phyloP scores from a whole-genome alignment of 202 grass and related monocot species.

The Cymbopogon flexuosus region DNA sequence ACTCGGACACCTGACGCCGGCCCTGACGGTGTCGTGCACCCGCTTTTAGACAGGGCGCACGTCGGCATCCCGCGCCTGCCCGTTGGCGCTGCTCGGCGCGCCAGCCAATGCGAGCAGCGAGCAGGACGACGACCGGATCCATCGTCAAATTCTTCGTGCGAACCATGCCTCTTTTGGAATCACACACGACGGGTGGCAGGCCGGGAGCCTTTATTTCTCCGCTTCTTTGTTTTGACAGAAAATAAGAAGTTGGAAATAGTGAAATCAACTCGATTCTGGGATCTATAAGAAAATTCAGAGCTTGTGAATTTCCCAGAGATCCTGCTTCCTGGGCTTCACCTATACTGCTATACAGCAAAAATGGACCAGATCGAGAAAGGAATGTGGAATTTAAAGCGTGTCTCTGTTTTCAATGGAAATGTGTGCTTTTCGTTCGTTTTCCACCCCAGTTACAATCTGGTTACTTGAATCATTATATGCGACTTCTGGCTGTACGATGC shows the following conservation, averaged over 20 bases:
- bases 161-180: slow-evolving; percentile 28
- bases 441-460: not conserved
- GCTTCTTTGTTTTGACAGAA: not conserved
- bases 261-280: not conserved
- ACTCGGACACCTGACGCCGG: not conserved
- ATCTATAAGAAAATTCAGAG: not conserved
- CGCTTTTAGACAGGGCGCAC: no score
- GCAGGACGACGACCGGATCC: not conserved
- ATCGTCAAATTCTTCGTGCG: not conserved
- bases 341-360: not conserved
- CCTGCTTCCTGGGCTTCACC: not conserved
- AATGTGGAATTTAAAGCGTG: not conserved
- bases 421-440: not conserved
- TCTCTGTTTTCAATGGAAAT: slow-evolving; percentile 19
- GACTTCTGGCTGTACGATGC: no score
- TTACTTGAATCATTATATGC: not conserved
- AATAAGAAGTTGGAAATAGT: not conserved
- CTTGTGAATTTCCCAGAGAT: not conserved
- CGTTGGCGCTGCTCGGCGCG: no score
- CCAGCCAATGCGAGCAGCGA: not conserved
- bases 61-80: not conserved
- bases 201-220: not conserved
- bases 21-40: slow-evolving; percentile 18
- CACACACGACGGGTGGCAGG: not conserved
- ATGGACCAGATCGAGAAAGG: not conserved